These are phyloP conservation scores for Sporothrix inflata DNA, from an alignment of 2,329 filamentous ascomycete genomes.

Conservation along the genomic window DNA sequence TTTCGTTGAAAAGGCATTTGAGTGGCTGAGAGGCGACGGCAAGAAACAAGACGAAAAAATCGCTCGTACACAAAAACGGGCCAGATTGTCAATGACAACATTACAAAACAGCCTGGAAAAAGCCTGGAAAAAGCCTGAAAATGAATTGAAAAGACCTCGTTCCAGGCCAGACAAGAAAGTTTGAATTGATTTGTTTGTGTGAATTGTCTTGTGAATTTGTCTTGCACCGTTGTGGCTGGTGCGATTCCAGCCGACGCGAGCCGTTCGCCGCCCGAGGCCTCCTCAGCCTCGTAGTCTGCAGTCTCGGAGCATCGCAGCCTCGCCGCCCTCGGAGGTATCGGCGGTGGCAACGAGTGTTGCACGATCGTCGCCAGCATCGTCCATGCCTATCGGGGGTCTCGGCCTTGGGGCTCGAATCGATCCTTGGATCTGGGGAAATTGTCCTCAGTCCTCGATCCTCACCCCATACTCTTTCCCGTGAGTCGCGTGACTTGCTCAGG, in stretches of 20 bases:
- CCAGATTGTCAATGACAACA: neutral
- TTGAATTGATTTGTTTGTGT: neutral
- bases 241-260: neutral
- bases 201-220: neutral
- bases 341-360: slow-evolving; percentile 1
- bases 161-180: neutral
- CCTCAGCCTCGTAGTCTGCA: neutral
- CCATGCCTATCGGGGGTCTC: neutral
- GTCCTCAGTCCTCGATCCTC: neutral
- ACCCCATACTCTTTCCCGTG: neutral
- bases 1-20: neutral
- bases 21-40: neutral
- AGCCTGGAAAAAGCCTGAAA: too few species aligned
- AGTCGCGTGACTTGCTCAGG: neutral
- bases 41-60: neutral
- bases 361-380: neutral
- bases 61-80: neutral
- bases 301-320: neutral
- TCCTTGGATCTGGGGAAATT: neutral
- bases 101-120: neutral
- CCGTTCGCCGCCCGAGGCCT: neutral
- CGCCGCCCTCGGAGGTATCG: neutral
- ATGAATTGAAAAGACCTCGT: neutral
- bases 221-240: neutral
- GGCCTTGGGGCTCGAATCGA: neutral